Conservation (phyloP, 805 yeast genomes). For the Monosporozyma unispora region DNA sequence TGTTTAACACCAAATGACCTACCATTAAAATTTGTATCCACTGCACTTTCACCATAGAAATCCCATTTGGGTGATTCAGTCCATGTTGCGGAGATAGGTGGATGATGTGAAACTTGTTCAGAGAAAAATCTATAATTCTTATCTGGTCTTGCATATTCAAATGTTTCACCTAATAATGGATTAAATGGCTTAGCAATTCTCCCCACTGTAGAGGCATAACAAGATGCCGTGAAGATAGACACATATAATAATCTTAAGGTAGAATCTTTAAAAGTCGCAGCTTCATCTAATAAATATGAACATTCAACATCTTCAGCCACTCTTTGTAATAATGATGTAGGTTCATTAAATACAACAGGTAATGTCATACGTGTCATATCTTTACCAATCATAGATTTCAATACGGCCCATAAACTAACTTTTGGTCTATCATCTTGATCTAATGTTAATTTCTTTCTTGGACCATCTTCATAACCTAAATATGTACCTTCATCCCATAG, state of each 20-base stretch:
- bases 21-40: slow-evolving; percentile 81
- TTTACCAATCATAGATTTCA: slow-evolving; percentile 89
- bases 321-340: slow-evolving; percentile 85
- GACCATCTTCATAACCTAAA: slow-evolving; percentile 77
- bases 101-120: slow-evolving; percentile 96
- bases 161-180: slow-evolving; percentile 91
- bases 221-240: slow-evolving; percentile 89
- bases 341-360: slow-evolving; percentile 95
- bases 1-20: slow-evolving; percentile 91
- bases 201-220: slow-evolving; percentile 82
- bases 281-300: slow-evolving; percentile 63
- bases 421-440: slow-evolving; percentile 83
- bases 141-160: slow-evolving; percentile 85
- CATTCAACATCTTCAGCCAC: slow-evolving; percentile 94
- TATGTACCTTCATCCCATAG: slow-evolving; percentile 40
- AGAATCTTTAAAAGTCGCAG: slow-evolving; percentile 67
- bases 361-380: slow-evolving; percentile 94
- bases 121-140: slow-evolving; percentile 71
- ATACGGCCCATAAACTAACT: slow-evolving; percentile 85
- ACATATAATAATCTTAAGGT: slow-evolving; percentile 75
- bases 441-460: slow-evolving; percentile 56
- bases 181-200: slow-evolving; percentile 96
- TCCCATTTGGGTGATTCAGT: slow-evolving; percentile 90
- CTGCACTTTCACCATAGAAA: slow-evolving; percentile 88
- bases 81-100: slow-evolving; percentile 83